These are phyloP conservation scores for Fusarium chlamydosporum DNA, from an alignment of 2,329 filamentous ascomycete species.

Conservation along the genomic window DNA sequence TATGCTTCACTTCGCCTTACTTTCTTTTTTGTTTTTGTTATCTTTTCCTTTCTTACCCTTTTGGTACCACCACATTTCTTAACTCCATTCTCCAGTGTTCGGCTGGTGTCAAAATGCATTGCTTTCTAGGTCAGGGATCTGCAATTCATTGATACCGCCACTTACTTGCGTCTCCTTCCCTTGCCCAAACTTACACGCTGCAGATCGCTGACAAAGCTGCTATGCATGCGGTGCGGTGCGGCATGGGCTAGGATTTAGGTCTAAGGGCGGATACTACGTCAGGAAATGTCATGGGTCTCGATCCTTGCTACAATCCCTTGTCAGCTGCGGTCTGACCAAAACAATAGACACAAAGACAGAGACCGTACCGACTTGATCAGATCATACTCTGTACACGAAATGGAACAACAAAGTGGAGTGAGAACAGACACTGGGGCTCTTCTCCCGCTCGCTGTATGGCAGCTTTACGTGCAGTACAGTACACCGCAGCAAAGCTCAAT, in stretches of 20 bases:
- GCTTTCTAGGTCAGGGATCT: conserved; percentile 9
- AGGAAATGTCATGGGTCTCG: conserved; percentile 8
- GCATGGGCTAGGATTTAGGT: not conserved
- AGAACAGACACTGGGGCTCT: conserved; percentile 12
- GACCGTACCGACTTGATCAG: conserved; percentile 8
- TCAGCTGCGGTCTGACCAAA: not conserved
- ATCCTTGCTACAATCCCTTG: not conserved
- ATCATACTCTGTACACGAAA: conserved; percentile 28
- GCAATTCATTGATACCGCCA: conserved; percentile 21
- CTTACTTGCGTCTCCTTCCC: conserved; percentile 2
- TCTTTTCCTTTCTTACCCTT: not conserved
- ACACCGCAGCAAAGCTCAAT: conserved; percentile 28
- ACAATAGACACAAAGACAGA: not conserved
- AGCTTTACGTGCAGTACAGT: conserved; percentile 33
- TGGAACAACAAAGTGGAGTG: conserved; percentile 2
- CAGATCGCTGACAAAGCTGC: conserved; percentile 12
- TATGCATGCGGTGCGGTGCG: not conserved
- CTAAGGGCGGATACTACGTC: not conserved
- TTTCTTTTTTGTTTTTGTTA: not conserved
- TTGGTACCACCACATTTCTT: not conserved
- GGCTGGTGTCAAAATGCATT: not conserved
- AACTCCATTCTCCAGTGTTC: not conserved
- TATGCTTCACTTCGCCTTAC: not conserved
- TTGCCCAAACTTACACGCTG: conserved; percentile 8
- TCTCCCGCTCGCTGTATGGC: conserved; percentile 25